A percentile compares a stretch with the other conserved stretches of the same genome.
Conservation (phyloP, 2,329 filamentous ascomycete species). For the Penicillium sp. region DNA sequence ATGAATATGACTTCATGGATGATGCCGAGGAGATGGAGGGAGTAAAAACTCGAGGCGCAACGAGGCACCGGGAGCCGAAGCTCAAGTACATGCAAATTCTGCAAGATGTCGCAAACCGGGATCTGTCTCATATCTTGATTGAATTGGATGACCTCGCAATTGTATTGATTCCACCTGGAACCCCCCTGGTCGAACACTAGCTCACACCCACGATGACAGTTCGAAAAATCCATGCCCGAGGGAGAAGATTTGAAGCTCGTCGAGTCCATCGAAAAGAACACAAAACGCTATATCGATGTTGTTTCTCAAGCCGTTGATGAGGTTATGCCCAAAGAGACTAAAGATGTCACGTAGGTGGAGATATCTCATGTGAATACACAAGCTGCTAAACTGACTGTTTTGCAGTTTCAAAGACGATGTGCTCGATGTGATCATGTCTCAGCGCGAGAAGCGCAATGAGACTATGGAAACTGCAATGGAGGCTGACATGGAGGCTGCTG, state of each 20-base stretch:
- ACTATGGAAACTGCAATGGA: slow-evolving; percentile 68
- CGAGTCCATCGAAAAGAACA: slow-evolving; percentile 82
- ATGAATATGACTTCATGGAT: slow-evolving; percentile 93
- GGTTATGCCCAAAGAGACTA: slow-evolving; percentile 73
- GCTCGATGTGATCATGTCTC: slow-evolving; percentile 92
- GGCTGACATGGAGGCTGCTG: slow-evolving; percentile 61
- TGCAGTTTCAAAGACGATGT: slow-evolving; percentile 92
- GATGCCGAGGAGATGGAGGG: slow-evolving; percentile 62
- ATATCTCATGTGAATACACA: neutral
- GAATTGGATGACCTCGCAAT: slow-evolving; percentile 83
- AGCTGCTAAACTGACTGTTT: slow-evolving; percentile 20
- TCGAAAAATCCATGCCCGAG: slow-evolving; percentile 68
- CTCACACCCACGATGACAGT: slow-evolving; percentile 51
- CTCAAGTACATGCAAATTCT: slow-evolving; percentile 86
- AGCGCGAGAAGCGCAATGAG: slow-evolving; percentile 82
- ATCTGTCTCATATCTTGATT: slow-evolving; percentile 73
- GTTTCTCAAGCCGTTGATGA: slow-evolving; percentile 85
- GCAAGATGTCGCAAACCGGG: slow-evolving; percentile 81
- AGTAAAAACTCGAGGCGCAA: slow-evolving; percentile 47
- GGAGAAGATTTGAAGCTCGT: slow-evolving; percentile 68
- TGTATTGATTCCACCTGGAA: slow-evolving; percentile 49
- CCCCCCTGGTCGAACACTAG: neutral
- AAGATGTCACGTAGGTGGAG: slow-evolving; percentile 67
- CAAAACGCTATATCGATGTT: slow-evolving; percentile 92
- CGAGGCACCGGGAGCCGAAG: slow-evolving; percentile 58